phyloP scores from a whole-genome alignment of 345 rosid genomes.

The Citrus maxima region DNA sequence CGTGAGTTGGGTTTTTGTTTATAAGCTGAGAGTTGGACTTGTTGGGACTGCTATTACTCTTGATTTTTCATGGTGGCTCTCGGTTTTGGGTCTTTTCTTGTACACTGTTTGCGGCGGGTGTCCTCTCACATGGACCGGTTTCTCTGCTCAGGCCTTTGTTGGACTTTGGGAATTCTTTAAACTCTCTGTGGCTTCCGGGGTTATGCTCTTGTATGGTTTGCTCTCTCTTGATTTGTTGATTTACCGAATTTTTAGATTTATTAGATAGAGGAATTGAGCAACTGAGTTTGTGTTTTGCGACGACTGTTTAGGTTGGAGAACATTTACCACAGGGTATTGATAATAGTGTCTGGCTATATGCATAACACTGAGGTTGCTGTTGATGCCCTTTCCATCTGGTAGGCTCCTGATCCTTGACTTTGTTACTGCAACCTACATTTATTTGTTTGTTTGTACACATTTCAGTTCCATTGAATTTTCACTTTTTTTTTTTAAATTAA shows the following conservation, averaged over 20 bases:
- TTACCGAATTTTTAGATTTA: not conserved
- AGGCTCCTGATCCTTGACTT: conserved; percentile 3
- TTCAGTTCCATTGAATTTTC: not conserved
- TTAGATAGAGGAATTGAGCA: not conserved
- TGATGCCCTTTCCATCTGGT: conserved; percentile 60
- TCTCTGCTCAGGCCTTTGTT: conserved; percentile 47
- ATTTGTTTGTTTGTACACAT: not conserved
- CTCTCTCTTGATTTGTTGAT: not conserved
- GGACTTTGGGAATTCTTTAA: conserved; percentile 52
- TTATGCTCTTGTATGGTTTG: conserved; percentile 45
- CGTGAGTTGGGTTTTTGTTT: conserved; percentile 49
- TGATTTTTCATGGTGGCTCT: conserved; percentile 59
- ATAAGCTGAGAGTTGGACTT: conserved; percentile 43
- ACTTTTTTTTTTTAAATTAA: not conserved
- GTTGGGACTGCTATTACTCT: conserved; percentile 47
- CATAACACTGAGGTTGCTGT: conserved; percentile 40
- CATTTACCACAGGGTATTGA: conserved; percentile 44
- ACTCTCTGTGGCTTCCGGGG: conserved; percentile 55
- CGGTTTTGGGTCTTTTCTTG: conserved; percentile 38
- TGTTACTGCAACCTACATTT: not conserved
- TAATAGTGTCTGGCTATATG: conserved; percentile 45
- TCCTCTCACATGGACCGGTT: conserved; percentile 53
- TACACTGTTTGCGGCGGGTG: conserved; percentile 51
- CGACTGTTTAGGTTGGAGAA: conserved; percentile 47
- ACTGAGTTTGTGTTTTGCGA: not conserved